Conservation (phyloP, 2,329 filamentous ascomycete species). For the Gyromitra esculenta region DNA sequence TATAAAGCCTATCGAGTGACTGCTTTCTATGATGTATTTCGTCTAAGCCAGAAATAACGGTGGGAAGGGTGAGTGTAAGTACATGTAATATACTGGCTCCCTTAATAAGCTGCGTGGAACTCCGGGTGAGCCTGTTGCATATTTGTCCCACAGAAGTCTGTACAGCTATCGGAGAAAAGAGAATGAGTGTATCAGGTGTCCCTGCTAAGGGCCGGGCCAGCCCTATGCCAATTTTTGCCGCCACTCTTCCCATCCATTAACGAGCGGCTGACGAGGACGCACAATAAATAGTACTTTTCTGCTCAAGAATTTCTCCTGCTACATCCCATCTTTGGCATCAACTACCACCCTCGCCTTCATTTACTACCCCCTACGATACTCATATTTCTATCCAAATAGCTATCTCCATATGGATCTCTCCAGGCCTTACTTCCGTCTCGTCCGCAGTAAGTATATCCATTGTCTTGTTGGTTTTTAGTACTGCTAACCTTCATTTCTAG, state of each 20-base stretch:
- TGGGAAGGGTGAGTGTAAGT: no score
- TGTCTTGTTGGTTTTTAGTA: neutral
- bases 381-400: neutral
- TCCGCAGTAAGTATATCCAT: constrained; percentile 13
- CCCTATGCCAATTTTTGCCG: neutral
- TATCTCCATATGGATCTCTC: neutral
- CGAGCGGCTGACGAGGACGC: neutral
- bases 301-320: neutral
- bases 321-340: neutral
- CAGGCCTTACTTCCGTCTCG: neutral
- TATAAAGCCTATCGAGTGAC: no score
- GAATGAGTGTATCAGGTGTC: no score
- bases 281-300: neutral
- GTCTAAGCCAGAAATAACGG: no score
- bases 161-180: no score
- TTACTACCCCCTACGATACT: neutral
- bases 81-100: no score
- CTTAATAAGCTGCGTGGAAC: no score
- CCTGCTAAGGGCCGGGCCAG: neutral
- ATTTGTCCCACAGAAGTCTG: no score
- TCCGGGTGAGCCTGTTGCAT: no score
- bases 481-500: neutral
- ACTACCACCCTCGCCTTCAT: neutral
- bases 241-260: neutral
- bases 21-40: no score